These are phyloP conservation scores for Mycosphaerelloides madeirae DNA, from an alignment of 2,329 filamentous ascomycete genomes.

Conservation along the genomic window DNA sequence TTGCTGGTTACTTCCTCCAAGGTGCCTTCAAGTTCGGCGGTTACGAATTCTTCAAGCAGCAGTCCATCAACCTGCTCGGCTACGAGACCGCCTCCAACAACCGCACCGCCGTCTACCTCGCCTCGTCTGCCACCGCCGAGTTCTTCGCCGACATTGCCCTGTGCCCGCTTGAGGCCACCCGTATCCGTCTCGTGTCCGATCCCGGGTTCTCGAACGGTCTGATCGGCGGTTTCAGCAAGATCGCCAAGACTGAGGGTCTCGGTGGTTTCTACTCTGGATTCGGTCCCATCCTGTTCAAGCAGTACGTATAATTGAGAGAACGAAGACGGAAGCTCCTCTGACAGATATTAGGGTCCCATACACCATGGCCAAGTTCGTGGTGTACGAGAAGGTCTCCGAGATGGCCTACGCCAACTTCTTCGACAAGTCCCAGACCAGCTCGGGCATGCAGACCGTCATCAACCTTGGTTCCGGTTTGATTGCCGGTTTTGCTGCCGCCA, in stretches of 20 bases:
- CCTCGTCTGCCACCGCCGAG: conserved; percentile 56
- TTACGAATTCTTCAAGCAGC: conserved; percentile 95
- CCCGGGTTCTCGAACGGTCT: conserved; percentile 80
- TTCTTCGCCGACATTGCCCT: conserved; percentile 70
- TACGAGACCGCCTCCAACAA: conserved; percentile 72
- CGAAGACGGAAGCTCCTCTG: conserved; percentile 2
- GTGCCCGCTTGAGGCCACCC: conserved; percentile 86
- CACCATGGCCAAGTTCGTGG: conserved; percentile 94
- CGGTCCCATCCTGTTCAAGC: conserved; percentile 81
- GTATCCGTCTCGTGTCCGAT: conserved; percentile 87
- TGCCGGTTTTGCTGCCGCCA: conserved; percentile 79
- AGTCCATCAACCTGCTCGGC: conserved; percentile 74
- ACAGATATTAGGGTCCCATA: conserved; percentile 65
- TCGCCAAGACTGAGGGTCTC: conserved; percentile 74
- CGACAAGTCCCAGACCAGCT: conserved; percentile 67
- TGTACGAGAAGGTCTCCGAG: conserved; percentile 84
- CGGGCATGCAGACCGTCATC: conserved; percentile 67
- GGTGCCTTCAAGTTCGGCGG: conserved; percentile 91
- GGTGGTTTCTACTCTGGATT: conserved; percentile 89
- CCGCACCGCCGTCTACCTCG: conserved; percentile 75
- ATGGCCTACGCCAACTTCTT: conserved; percentile 57
- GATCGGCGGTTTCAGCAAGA: conserved; percentile 74
- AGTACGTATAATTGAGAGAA: conserved; percentile 39
- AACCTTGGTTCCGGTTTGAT: conserved; percentile 83
- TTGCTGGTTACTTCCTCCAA: conserved; percentile 89